These are phyloP conservation scores for Mimosa pudica DNA, from an alignment of 306 rosid species.

Conservation along the genomic window DNA sequence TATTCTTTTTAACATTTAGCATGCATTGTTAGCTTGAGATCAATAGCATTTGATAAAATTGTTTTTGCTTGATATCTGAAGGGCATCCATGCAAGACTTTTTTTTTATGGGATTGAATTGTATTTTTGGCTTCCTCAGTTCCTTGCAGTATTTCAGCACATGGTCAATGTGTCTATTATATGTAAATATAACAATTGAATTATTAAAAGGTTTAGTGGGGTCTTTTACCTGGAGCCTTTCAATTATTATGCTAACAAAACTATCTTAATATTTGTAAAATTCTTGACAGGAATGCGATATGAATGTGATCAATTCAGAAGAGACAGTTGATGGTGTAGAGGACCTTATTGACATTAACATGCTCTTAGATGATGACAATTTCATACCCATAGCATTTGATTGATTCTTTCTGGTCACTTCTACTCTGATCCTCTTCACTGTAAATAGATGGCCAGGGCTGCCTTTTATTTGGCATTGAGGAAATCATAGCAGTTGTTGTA, in stretches of 20 bases:
- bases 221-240: background rate
- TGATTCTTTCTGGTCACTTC: slow-evolving; percentile 41
- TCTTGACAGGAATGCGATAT: slow-evolving; percentile 46
- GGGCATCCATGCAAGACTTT: background rate
- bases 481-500: slow-evolving; percentile 41
- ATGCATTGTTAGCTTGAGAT: background rate
- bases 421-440: slow-evolving; percentile 23
- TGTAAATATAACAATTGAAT: background rate
- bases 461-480: slow-evolving; percentile 43
- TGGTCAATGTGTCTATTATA: no score
- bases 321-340: slow-evolving; percentile 56
- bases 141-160: background rate
- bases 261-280: background rate
- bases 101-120: background rate
- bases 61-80: background rate
- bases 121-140: background rate
- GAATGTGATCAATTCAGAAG: slow-evolving; percentile 54
- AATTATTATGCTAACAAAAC: background rate
- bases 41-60: slow-evolving; percentile 20
- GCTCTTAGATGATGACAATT: slow-evolving; percentile 65
- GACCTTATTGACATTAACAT: slow-evolving; percentile 71
- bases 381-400: slow-evolving; percentile 63
- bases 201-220: background rate
- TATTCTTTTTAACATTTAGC: slow-evolving; percentile 26
- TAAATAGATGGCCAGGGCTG: slow-evolving; percentile 42